Base-by-base conservation (phyloP, 2,329 filamentous ascomycete species). In the Hypomyces perniciosus region DNA sequence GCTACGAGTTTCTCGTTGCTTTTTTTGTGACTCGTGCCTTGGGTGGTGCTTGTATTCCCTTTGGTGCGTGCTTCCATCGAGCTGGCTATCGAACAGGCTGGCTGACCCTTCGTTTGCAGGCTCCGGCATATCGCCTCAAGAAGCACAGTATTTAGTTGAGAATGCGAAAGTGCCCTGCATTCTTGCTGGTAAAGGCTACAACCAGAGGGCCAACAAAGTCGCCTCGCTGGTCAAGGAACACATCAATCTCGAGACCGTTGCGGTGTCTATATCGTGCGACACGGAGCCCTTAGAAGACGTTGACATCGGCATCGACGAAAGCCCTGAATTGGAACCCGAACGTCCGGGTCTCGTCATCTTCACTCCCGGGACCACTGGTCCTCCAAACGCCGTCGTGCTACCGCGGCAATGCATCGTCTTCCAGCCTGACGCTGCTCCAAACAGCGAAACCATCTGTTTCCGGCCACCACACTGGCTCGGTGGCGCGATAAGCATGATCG, bases 341-440 rank as follows among this genome's bases (percentile, higher is more conserved):
- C 51, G 57, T 1, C 59, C 57, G 0, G 57, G 57, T 1, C 31
- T 61, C 86, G 86, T 77, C 41, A 63, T 76, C 20, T 76, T 77
- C 59, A 77, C 73, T 13, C 75, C 72, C 52, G 74, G 74, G 12
- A 77, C 73, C 8, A 76, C 73, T 0, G 72, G 71, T 4, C 58
- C 67, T 0, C 72, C 74, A 4, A 77, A 77, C 56, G 72, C 68
- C 53, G 87, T 90, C 1, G 77, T 89, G 20, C 71, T 96, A 56
- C 56, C 56, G 2, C 39, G 52, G 12, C 37, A 37, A 10, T 56
- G 45, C 41, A 43, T 53, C 13, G 35, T 37, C 2, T 46, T 44
- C 12, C 20, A 34, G 2, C 43, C 42, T 0, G 37, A 51, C 6
- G 51, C 46, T 2, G 29, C 46, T 5, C 38, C 50, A 12, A 50